phyloP scores from a whole-genome alignment of 2,329 filamentous ascomycete species.

The Gaeumannomyces sp. region DNA sequence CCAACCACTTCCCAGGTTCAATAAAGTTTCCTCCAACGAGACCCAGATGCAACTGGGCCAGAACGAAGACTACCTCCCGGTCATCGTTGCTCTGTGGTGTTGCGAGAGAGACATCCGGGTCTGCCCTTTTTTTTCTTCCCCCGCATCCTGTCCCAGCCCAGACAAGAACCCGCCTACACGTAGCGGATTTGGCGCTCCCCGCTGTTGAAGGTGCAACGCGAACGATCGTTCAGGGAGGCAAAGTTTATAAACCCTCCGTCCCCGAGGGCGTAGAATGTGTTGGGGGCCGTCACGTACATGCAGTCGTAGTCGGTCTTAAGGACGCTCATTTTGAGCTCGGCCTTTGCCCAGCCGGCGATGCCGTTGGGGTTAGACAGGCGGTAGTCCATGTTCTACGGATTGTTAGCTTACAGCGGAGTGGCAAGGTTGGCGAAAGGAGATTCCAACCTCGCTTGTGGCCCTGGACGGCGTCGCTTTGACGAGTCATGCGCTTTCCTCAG shows the following conservation, averaged over 20 bases:
- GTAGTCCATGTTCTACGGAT: constrained; percentile 16
- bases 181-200: background rate
- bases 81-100: too few relatives aligned
- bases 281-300: constrained; percentile 15
- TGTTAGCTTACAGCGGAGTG: too few relatives aligned
- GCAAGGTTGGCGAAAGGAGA: too few relatives aligned
- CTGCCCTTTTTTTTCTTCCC: too few relatives aligned
- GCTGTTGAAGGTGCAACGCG: background rate
- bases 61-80: too few relatives aligned
- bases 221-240: background rate
- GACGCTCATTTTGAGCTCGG: constrained; percentile 12
- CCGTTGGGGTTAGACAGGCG: constrained; percentile 10
- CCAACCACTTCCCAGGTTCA: too few relatives aligned
- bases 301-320: constrained; percentile 18
- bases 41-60: too few relatives aligned
- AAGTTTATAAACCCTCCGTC: constrained; percentile 17
- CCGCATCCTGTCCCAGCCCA: too few relatives aligned
- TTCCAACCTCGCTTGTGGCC: too few relatives aligned
- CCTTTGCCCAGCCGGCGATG: constrained; percentile 11
- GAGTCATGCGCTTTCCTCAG: too few relatives aligned
- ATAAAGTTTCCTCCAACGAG: too few relatives aligned
- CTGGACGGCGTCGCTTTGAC: background rate
- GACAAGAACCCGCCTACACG: background rate
- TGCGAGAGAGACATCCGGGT: too few relatives aligned
- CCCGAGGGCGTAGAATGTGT: constrained; percentile 13